Evolutionary conservation across 2,329 filamentous ascomycete species (phyloP), one percentile per base, ranked within the genome.

Genomic region (Calonectria fujianensis): DNA sequence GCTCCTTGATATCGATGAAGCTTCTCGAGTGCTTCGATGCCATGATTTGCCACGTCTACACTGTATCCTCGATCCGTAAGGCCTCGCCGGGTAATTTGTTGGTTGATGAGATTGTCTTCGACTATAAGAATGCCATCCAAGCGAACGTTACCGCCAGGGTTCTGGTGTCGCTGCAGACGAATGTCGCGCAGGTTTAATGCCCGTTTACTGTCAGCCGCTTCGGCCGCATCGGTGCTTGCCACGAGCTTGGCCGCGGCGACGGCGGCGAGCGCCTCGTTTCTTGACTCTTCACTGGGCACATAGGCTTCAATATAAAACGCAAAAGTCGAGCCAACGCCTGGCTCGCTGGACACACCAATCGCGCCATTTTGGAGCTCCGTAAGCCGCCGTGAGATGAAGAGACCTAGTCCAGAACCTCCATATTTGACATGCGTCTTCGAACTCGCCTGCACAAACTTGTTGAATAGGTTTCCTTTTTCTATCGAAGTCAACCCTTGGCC

Each of bases 331-430:
- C 94, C 94, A n/a, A 91, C 89, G 1, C 93, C 93, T 3, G 91
- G 88, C 75, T 91, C 87, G n/a, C 92, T 94, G 1, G 90, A 88
- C 8, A 96, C 93, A 2, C 94, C 94, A 61, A 97, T 96, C 74
- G 94, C 92, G 5, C 95, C 95, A 27, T 94, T 94, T 82, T 96
- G 94, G 14, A 96, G 86, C 82, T 96, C 94, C 0, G 94, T 95
- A n/a, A 97, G 88, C 70, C 94, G 91, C 31, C 94, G 90, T 48
- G 93, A 94, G 77, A 96, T 96, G 83, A 96, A 96, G 0, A 96
- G 87, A 0, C 95, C 95, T 1, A 97, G 88, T 0, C 95, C 95
- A 0, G 93, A 94, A 0, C 95, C 95, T 29, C 94, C 95, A 77
- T 96, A 96, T 78, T 95, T 92, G 20, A 95, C 92, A 77, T 95